Percentiles rank a stretch among this genome's conserved stretches.
Conservation (phyloP, 2,329 filamentous ascomycete species). For the Thielaviopsis punctulata region DNA sequence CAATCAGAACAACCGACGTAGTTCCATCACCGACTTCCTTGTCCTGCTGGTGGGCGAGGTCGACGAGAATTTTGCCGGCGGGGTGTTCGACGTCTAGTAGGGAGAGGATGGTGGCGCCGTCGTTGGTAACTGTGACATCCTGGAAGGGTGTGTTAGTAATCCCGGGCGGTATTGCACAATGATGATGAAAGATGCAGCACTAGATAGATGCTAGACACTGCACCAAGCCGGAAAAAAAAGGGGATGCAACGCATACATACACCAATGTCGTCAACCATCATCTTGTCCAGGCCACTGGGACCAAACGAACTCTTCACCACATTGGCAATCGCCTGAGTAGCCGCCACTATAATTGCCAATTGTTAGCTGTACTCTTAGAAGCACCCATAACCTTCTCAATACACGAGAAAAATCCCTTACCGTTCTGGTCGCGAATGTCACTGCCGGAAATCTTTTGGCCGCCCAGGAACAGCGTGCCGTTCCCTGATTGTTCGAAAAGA, state of each 20-base stretch:
- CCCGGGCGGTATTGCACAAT: neutral
- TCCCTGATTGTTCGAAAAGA: conserved; percentile 89
- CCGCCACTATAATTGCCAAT: conserved; percentile 44
- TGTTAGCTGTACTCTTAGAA: conserved; percentile 20
- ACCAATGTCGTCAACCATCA: conserved; percentile 99
- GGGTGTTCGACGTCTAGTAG: conserved; percentile 95
- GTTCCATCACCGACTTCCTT: conserved; percentile 98
- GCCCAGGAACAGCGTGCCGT: conserved; percentile 91
- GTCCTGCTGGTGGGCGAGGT: conserved; percentile 94
- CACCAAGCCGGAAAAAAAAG: neutral
- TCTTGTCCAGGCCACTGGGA: conserved; percentile 93
- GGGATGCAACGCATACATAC: conserved; percentile 29
- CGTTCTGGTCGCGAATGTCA: conserved; percentile 95
- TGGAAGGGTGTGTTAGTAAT: conserved; percentile 18
- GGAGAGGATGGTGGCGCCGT: conserved; percentile 90
- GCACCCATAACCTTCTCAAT: conserved; percentile 1
- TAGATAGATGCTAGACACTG: no score
- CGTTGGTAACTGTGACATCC: conserved; percentile 98
- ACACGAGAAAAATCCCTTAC: conserved; percentile 27
- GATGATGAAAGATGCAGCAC: neutral
- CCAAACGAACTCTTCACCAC: conserved; percentile 98
- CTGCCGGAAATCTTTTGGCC: conserved; percentile 93
- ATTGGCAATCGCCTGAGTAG: conserved; percentile 94
- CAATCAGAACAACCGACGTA: conserved; percentile 93
- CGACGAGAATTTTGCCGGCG: conserved; percentile 93